A percentile compares a stretch with the other conserved stretches of the same genome.
phyloP scores from a whole-genome alignment of 345 rosid genomes.

The Eucalyptus camaldulensis region DNA sequence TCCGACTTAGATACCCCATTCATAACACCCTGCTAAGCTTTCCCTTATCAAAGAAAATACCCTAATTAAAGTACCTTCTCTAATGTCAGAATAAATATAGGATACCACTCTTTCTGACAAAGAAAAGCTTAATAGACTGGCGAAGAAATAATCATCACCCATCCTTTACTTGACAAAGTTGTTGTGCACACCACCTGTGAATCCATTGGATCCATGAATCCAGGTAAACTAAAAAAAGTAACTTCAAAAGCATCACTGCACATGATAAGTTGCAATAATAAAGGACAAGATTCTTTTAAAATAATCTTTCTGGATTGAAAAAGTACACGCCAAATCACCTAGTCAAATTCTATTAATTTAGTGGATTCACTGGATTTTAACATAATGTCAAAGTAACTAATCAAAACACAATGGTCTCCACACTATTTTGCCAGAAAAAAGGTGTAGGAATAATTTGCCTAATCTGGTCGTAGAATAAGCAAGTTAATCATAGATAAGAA shows the following conservation, averaged over 20 bases:
- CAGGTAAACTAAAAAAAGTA: background rate
- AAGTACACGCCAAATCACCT: background rate
- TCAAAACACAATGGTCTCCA: background rate
- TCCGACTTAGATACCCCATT: background rate
- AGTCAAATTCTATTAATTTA: background rate
- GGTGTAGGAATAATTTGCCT: background rate
- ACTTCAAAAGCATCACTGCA: background rate
- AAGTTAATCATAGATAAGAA: background rate
- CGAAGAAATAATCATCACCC: background rate
- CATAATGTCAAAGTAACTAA: background rate
- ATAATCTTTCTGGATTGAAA: background rate
- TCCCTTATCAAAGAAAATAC: background rate
- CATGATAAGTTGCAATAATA: background rate
- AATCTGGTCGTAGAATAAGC: background rate
- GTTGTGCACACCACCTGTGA: background rate
- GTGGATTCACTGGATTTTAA: background rate
- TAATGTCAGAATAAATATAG: background rate
- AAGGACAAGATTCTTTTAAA: background rate
- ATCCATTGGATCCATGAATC: background rate
- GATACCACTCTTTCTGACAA: background rate
- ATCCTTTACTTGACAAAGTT: background rate
- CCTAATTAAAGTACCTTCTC: background rate
- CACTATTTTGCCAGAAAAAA: background rate
- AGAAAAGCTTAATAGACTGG: background rate
- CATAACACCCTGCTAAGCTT: background rate